A percentile compares a stretch with the other conserved stretches of the same genome.
These are phyloP conservation scores for Acarospora socialis DNA, from an alignment of 2,329 filamentous ascomycete genomes.

Conservation along the genomic window DNA sequence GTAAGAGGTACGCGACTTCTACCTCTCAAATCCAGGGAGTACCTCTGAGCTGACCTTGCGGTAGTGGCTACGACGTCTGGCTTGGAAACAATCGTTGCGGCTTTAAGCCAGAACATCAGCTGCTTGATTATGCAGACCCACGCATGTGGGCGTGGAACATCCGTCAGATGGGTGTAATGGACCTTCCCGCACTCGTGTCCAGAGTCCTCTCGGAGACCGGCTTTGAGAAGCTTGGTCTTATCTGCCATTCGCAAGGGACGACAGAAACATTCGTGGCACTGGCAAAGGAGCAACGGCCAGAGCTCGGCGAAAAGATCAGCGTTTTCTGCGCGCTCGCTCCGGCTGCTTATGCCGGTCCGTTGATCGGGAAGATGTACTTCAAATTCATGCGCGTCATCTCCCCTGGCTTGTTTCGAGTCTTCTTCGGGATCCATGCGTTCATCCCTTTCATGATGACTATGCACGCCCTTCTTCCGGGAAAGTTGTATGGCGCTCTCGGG, in stretches of 20 bases:
- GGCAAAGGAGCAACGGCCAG: slow-evolving; percentile 77
- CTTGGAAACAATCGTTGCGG: slow-evolving; percentile 88
- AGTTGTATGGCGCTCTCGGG: slow-evolving; percentile 64
- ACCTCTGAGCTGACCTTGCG: slow-evolving; percentile 1
- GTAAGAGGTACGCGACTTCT: slow-evolving; percentile 48
- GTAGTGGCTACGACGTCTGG: slow-evolving; percentile 80
- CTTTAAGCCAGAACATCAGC: slow-evolving; percentile 60
- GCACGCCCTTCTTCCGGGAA: slow-evolving; percentile 50
- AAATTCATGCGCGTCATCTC: slow-evolving; percentile 78
- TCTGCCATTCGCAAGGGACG: slow-evolving; percentile 84
- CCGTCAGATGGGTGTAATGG: slow-evolving; percentile 80
- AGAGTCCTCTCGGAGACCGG: slow-evolving; percentile 70
- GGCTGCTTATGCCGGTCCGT: slow-evolving; percentile 73
- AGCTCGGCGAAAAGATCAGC: slow-evolving; percentile 65
- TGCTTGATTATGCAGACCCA: slow-evolving; percentile 60
- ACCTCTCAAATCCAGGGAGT: slow-evolving; percentile 1
- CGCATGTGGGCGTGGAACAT: slow-evolving; percentile 98
- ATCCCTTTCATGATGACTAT: slow-evolving; percentile 88
- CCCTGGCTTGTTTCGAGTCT: slow-evolving; percentile 57
- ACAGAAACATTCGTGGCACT: slow-evolving; percentile 78
- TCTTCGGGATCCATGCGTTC: slow-evolving; percentile 87
- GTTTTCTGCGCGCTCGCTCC: slow-evolving; percentile 87
- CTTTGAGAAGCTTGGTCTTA: slow-evolving; percentile 66
- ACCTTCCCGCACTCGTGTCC: slow-evolving; percentile 67
- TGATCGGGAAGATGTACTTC: slow-evolving; percentile 80